Evolutionary conservation across 768 basidiomycete species (phyloP), one percentile per base, ranked within the genome.

Genomic region (Psilocybe subaeruginosa): DNA sequence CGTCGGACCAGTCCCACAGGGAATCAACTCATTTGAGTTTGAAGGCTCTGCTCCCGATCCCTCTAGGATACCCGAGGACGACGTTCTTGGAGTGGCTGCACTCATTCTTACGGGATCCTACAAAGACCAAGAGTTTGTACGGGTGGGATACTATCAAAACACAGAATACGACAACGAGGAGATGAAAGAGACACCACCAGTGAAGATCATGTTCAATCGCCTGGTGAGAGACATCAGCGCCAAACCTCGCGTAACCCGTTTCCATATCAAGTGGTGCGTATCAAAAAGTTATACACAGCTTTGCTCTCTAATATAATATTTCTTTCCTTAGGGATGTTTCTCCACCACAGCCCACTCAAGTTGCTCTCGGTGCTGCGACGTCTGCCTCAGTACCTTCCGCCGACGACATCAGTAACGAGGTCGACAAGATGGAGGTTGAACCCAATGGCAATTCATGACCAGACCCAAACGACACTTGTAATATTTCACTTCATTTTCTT

Each of bases 121-220:
- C 76, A 87, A 89, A 41, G 97, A 98, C 54, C 96, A 97, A 70
- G 97, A 99, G 73, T 99, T 99, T 70, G 97, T 99, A n/a, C 88
- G 97, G 49, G 96, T 99, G 29, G 97, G 97, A 6, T 99, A 99
- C 73, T 99, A 99, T 74, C 97, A 99, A 76, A 96, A 99, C 71
- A 98, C 96, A 27, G 97, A 99, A 74, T 99, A 98, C 71, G 97
- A 97, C 73, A 93, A 92, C 68, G 92, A 95, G 56, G 94, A 93
- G 75, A 89, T 96, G 88, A 91, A 88, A 72, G 84, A 88, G 70
- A 83, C 76, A 12, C 90, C 88, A 14, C 90, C 92, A 7, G 64
- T 73, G 27, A 80, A 83, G 59, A 92, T 94, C 54, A 75, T 85
- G 70, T 91, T 95, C 71, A 91, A 95, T 27, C 79, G 87, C 48